These are phyloP conservation scores for Albatrellus ellisii DNA, from an alignment of 768 basidiomycete species.

Conservation along the genomic window DNA sequence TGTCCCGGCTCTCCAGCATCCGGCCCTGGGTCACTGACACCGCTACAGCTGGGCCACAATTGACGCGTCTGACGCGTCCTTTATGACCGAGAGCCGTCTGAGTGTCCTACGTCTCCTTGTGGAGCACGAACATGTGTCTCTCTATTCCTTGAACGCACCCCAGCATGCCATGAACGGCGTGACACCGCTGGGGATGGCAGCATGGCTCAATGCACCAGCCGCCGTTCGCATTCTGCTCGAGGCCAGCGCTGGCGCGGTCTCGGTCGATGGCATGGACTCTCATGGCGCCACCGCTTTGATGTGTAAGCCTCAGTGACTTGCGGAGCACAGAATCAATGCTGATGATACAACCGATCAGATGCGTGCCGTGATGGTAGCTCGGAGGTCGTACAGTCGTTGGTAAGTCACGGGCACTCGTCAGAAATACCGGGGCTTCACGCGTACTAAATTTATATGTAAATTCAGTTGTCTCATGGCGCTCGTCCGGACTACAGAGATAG, in stretches of 20 bases:
- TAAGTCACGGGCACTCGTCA: constrained; percentile 25
- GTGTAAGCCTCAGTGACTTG: constrained; percentile 40
- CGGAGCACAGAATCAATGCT: constrained; percentile 1
- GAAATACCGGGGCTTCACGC: neutral
- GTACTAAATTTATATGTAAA: neutral
- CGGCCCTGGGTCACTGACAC: constrained; percentile 2
- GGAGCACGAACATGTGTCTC: constrained; percentile 41
- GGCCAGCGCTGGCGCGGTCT: constrained; percentile 43
- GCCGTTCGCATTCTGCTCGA: constrained; percentile 55
- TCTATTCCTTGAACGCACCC: constrained; percentile 65
- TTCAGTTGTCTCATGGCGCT: constrained; percentile 54
- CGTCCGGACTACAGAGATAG: constrained; percentile 62
- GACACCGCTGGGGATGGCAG: constrained; percentile 65
- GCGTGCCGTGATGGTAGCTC: constrained; percentile 62
- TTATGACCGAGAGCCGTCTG: constrained; percentile 43
- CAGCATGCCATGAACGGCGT: constrained; percentile 58
- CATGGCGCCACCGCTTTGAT: constrained; percentile 73
- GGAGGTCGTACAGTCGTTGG: constrained; percentile 54
- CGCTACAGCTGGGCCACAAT: constrained; percentile 49
- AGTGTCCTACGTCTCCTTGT: constrained; percentile 42
- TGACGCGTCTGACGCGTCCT: constrained; percentile 61
- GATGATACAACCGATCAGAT: constrained; percentile 29
- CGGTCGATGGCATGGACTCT: constrained; percentile 62
- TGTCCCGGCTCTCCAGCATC: constrained; percentile 16
- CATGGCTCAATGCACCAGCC: constrained; percentile 57